Evolutionary conservation across 805 yeast genomes (phyloP).

Genomic region (Saturnispora saitoi): DNA sequence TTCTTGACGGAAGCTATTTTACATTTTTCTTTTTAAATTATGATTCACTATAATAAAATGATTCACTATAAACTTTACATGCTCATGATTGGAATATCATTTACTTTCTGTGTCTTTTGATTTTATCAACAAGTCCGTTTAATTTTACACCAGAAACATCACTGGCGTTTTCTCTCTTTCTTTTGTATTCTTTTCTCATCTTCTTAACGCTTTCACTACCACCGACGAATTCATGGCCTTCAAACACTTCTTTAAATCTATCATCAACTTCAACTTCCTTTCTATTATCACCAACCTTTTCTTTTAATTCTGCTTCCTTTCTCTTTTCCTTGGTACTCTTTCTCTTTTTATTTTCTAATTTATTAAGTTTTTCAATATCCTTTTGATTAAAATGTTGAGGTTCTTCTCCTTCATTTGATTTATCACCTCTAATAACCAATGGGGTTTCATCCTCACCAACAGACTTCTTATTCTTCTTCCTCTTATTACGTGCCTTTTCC

Average conservation of each 20-base stretch:
- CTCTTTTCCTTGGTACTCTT: slow-evolving; percentile 38
- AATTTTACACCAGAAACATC: slow-evolving; percentile 10
- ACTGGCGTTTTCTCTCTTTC: slow-evolving; percentile 16
- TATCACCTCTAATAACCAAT: slow-evolving; percentile 61
- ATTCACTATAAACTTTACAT: too few relatives aligned
- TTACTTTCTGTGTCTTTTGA: slow-evolving; percentile 31
- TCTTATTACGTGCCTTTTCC: slow-evolving; percentile 40
- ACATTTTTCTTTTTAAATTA: neutral
- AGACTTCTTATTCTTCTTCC: slow-evolving; percentile 24
- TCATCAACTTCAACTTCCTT: slow-evolving; percentile 56
- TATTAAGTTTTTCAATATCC: slow-evolving; percentile 64
- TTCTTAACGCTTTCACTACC: slow-evolving; percentile 87
- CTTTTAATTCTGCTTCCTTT: slow-evolving; percentile 44
- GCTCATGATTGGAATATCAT: neutral
- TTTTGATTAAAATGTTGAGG: slow-evolving; percentile 67
- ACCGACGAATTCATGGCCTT: slow-evolving; percentile 84
- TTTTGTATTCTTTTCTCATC: slow-evolving; percentile 63
- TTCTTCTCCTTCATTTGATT: slow-evolving; percentile 50
- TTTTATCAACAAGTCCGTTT: slow-evolving; percentile 38
- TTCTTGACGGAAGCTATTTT: neutral
- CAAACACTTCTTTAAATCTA: slow-evolving; percentile 77
- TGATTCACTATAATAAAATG: neutral
- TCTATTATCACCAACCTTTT: slow-evolving; percentile 26
- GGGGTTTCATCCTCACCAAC: slow-evolving; percentile 46
- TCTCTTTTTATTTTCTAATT: slow-evolving; percentile 43